Evolutionary conservation across 768 basidiomycete genomes (phyloP).

Genomic region (Nidularia sp.): DNA sequence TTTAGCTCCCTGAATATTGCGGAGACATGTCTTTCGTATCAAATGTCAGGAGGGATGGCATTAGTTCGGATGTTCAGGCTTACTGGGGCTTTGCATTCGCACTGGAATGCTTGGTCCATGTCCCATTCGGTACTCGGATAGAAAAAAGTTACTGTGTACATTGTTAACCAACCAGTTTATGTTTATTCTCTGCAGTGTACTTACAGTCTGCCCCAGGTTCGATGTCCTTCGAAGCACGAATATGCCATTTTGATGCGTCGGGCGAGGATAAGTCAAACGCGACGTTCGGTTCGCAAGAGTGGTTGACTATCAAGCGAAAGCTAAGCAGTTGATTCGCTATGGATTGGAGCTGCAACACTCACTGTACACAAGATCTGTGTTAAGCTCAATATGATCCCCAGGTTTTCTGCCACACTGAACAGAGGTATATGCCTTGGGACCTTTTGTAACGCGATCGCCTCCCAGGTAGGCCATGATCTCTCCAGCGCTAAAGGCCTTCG

Average conservation of each 20-base stretch:
- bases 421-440: constrained; percentile 41
- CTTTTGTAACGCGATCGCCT: constrained; percentile 22
- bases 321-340: neutral
- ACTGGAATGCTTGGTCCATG: constrained; percentile 60
- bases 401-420: constrained; percentile 45
- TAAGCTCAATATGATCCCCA: constrained; percentile 50
- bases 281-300: constrained; percentile 59
- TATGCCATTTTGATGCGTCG: constrained; percentile 40
- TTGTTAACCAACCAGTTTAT: neutral
- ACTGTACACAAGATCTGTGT: constrained; percentile 61
- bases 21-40: constrained; percentile 36
- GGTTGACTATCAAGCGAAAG: constrained; percentile 37
- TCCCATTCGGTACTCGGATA: constrained; percentile 71
- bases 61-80: constrained; percentile 5
- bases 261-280: constrained; percentile 46
- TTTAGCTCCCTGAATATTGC: constrained; percentile 41
- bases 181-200: constrained; percentile 6
- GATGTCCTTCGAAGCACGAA: constrained; percentile 40
- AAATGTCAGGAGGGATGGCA: neutral
- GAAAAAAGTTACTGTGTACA: constrained; percentile 45
- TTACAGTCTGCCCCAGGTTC: constrained; percentile 30
- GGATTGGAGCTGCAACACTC: constrained; percentile 11
- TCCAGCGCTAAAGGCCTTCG: constrained; percentile 31
- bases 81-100: constrained; percentile 42
- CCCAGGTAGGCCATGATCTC: constrained; percentile 28